Conservation (phyloP, 495 filamentous ascomycete species). For the Penicillium goetzii region DNA sequence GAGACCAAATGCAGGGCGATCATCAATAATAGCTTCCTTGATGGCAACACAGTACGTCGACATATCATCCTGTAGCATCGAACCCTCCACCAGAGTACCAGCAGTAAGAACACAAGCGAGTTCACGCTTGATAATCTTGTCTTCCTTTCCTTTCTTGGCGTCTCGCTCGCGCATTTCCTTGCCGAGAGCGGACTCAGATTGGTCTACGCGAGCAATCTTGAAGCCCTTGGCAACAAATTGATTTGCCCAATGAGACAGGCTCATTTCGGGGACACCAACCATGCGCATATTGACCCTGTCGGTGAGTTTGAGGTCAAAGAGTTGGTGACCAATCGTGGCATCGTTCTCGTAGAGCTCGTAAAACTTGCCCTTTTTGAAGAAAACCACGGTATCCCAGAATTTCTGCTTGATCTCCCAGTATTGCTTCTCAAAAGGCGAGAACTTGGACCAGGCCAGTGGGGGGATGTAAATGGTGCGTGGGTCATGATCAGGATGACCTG, state of each 20-base stretch:
- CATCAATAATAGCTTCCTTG: slow-evolving; percentile 81
- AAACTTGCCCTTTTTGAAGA: slow-evolving; percentile 99
- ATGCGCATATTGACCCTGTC: slow-evolving; percentile 99
- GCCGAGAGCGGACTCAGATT: slow-evolving; percentile 89
- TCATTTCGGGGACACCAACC: slow-evolving; percentile 92
- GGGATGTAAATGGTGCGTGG: slow-evolving; percentile 91
- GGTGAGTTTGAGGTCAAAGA: slow-evolving; percentile 97
- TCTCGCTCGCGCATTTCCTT: slow-evolving; percentile 98
- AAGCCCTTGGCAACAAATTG: slow-evolving; percentile 92
- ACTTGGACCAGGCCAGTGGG: slow-evolving; percentile 70
- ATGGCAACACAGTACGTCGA: slow-evolving; percentile 96
- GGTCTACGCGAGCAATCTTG: slow-evolving; percentile 96
- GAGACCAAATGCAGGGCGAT: slow-evolving; percentile 83
- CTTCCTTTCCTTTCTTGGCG: slow-evolving; percentile 63
- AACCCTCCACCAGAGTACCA: slow-evolving; percentile 91
- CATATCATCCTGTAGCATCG: slow-evolving; percentile 98
- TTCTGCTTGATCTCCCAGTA: slow-evolving; percentile 99
- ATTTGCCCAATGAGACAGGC: slow-evolving; percentile 88
- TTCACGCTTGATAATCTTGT: slow-evolving; percentile 93
- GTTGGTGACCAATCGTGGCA: slow-evolving; percentile 93
- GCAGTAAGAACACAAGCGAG: slow-evolving; percentile 87
- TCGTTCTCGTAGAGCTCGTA: slow-evolving; percentile 99
- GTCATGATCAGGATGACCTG: slow-evolving; percentile 86
- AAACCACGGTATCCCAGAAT: slow-evolving; percentile 95
- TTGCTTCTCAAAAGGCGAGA: slow-evolving; percentile 95